Conservation (phyloP, 1,284 basidiomycete species). For the Ganoderma multipileum region DNA sequence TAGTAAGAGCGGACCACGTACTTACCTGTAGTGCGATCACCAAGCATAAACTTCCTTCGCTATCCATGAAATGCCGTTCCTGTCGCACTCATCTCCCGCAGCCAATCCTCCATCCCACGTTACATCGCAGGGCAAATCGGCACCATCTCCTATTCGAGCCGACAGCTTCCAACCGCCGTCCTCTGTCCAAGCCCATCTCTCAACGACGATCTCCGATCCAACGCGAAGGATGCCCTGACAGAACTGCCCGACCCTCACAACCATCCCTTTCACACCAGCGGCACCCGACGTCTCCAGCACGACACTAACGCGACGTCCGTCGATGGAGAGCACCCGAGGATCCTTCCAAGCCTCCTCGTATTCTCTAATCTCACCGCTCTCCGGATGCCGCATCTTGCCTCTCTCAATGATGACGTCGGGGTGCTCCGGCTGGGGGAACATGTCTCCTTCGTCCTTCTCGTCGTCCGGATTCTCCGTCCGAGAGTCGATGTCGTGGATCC, state of each 20-base stretch:
- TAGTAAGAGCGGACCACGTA: not conserved
- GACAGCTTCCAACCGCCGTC: conserved; percentile 16
- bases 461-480: conserved; percentile 21
- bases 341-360: conserved; percentile 31
- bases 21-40: conserved; percentile 7
- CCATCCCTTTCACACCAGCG: not conserved
- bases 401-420: conserved; percentile 25
- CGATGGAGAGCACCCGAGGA: conserved; percentile 10
- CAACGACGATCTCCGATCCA: conserved; percentile 12
- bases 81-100: conserved; percentile 4
- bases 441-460: conserved; percentile 26
- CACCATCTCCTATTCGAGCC: conserved; percentile 12
- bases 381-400: conserved; percentile 26
- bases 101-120: conserved; percentile 12
- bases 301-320: conserved; percentile 9
- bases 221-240: conserved; percentile 28
- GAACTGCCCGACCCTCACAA: conserved; percentile 26
- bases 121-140: conserved; percentile 20
- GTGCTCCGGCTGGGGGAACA: conserved; percentile 20
- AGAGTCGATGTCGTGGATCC: conserved; percentile 32
- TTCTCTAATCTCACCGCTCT: conserved; percentile 21
- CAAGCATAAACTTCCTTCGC: conserved; percentile 10
- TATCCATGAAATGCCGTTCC: conserved; percentile 11
- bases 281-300: conserved; percentile 15
- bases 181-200: conserved; percentile 24